Base-by-base conservation (phyloP, 768 basidiomycete species). In the Serendipita vermifera region DNA sequence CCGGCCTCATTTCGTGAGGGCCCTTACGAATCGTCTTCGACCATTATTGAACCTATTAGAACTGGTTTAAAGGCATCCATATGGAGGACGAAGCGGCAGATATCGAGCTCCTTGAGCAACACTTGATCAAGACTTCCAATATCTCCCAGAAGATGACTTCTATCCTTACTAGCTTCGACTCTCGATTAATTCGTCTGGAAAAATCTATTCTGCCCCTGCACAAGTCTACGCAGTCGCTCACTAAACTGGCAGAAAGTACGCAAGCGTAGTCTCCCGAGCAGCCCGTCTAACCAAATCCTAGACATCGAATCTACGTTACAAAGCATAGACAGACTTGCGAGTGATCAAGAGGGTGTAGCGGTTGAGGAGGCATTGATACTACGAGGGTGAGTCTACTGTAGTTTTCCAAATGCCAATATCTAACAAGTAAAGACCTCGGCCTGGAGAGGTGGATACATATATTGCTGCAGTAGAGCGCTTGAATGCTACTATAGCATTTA, bases 191-290 rank as follows among this genome's bases (percentile, higher is more conserved):
- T 38, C 85, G 83, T 65, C 76, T 91, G 20, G 89, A 91, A 64
- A 90, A 88, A 62, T 83, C 87, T 2, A 88, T 92, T 55, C 66
- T 85, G 13, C 89, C 89, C 0, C 67, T 92, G n/a, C 87, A 91
- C 63, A 77, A 76, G 1, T 82, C 84, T 2, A 82, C 87, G 0
- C 85, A 89, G 65, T 72, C 83, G 11, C 66, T 90, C 55, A 89
- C 87, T 56, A 73, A 77, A 62, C 70, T 88, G 35, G 78, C 78
- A 15, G 78, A 76, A 40, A 92, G 88, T 88, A 59, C 27, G 87
- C 72, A 13, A 9, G 15, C n/a, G 15, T 33, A 22, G 31, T 27
- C 33, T 58, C 15, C 46, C 20, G 6, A 2, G 13, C 15, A 57
- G 24, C 43, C n/a, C n/a, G 17, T 20, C 22, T 33, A 20, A 22